Evolutionary conservation across 345 rosid species (phyloP), one percentile per base, ranked within the genome.

Genomic region (Eucalyptus virginea): DNA sequence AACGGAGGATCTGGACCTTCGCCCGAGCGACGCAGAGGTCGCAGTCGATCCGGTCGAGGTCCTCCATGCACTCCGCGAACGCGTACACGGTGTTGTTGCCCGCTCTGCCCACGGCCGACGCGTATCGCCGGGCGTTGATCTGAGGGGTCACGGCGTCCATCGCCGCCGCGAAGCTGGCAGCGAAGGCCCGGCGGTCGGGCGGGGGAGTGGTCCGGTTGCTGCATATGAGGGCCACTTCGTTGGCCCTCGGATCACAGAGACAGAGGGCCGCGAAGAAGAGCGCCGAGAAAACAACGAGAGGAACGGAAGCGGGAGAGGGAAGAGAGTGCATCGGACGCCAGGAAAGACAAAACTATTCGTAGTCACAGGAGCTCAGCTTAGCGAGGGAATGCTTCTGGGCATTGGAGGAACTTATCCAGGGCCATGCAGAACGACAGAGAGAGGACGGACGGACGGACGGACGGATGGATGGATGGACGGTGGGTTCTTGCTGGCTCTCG

Each of bases 31-130:
- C 91, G 51, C 99, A 97, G 91, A 97, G 91, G 92, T 93, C 91
- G 87, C 99, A 97, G 85, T 96, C 99, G 47, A 87, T 91, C 89
- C 47, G 92, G 58, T 93, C 94, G 28, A 97, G 97, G 90, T 97
- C 99, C 52, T 93, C 92, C 92, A 96, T 94, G 89, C 99, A 97
- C 96, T 96, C 96, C 37, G 98, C 99, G 86, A 90, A 95, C 18
- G 95, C 92, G 88, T 96, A 97, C 9, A 97, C 99, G 2, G 88
- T 49, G 91, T 92, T 30, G 26, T n/a, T 8, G 51, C 12, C 26
- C 87, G 52, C 93, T 2, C 94, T 94, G 3, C 94, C 89, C 48
- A 96, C 94, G 60, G 91, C 91, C 72, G 90, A 83, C 2, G 94
- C 95, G 56, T 92, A 95, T 37, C 90, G 85, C 62, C 83, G 94